Evolutionary conservation across 2,329 filamentous ascomycete genomes (phyloP), one percentile per base, ranked within the genome.

Genomic region (Myriangium duriaei): DNA sequence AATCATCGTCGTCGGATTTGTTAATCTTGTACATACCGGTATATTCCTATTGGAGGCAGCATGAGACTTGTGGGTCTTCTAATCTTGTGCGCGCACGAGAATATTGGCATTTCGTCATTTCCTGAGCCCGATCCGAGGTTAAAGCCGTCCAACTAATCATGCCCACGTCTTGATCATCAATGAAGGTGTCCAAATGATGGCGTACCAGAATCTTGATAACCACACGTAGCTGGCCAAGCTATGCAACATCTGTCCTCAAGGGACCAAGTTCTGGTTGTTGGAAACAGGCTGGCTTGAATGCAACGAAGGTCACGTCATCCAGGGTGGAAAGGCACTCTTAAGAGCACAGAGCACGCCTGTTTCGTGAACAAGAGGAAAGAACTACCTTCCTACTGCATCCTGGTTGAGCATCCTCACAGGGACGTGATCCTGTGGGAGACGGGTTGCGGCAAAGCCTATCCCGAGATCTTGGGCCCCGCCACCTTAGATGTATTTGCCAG

Each of bases 221-320:
- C n/a, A n/a, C n/a, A n/a, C n/a, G n/a, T n/a, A n/a, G n/a, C n/a
- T n/a, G n/a, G n/a, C n/a, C n/a, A n/a, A n/a, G n/a, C n/a, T n/a
- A n/a, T n/a, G n/a, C 21, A 26, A 26, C 21, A 26, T 26, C 36
- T 67, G 61, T 42, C 64, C 63, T 0, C 43, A 49, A 9, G 64
- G 64, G 5, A 68, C 64, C 4, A 66, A 64, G 47, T 64, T 67
- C 51, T 61, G 64, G 47, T 49, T 69, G 11, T 47, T 67, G 12
- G 56, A 65, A 47, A 49, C 66, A 5, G 64, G 64, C 10, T 60
- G 56, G 43, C 50, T 69, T 3, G 59, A 67, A 47, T 57, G 51
- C 28, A 65, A 69, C 42, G 65, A 69, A 42, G 63, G 57, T 28
- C 68, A 64, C 53, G 51, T 65, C 4, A 45, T 64, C 12, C 54